Evolutionary conservation across 1,284 basidiomycete genomes (phyloP), one percentile per base, ranked within the genome.

Genomic region (Tylopilus orsonianus): DNA sequence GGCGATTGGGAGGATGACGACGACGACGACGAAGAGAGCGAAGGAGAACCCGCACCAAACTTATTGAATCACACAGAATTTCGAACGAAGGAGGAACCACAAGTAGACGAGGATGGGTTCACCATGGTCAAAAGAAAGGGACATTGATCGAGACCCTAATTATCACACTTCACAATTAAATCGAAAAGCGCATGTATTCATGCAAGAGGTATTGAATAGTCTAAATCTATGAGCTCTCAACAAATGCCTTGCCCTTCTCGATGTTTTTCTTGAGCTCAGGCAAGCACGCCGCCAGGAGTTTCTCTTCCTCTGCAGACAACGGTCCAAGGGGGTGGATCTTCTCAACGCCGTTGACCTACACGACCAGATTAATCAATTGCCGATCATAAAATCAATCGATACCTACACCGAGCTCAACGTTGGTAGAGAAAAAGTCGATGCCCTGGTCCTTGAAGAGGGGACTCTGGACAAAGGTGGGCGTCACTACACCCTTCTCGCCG

Each of bases 211-310:
- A 66, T 66, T 64, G 32, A 51, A 16, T 24, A 32, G 23, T 66
- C 57, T 61, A 65, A 32, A 39, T 67, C 65, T 65, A 69, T 44
- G 65, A 50, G 44, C 41, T 58, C 60, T 71, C 75, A 64, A 85
- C 87, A 63, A 96, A 94, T 51, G 82, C 78, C 72, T 81, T 85
- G 73, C 93, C 93, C 85, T 94, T 96, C 73, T 90, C 85, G 65
- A 97, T 95, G 85, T 97, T 97, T 84, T 93, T 94, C 83, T 90
- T 90, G 64, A 96, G 81, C 68, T 95, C 93, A 55, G 93, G 92
- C 66, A 96, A 70, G 78, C 88, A 92, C 42, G 87, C 93, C 38
- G 85, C 88, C 64, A 97, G 75, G 54, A 96, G 81, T 70, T 87
- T 84, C 79, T 95, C 70, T 77, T 97, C 94, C 67, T 88, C 80